Base-by-base conservation (phyloP, 345 rosid genomes). In the Pugionium cornutum region DNA sequence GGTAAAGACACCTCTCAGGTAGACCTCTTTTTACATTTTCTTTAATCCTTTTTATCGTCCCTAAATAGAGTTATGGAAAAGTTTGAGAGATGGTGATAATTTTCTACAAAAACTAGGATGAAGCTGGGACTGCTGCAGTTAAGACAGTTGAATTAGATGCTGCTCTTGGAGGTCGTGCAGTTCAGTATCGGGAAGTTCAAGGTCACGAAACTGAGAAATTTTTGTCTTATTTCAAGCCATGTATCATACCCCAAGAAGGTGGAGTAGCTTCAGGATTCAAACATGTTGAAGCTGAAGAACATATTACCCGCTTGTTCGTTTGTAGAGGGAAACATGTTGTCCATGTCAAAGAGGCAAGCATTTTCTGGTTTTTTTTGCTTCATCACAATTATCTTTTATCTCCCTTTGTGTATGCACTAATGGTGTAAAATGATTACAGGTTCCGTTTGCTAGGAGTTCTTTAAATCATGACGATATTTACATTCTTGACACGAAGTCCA, bases 1-100 rank as follows among this genome's bases (percentile, higher is more conserved):
- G 92, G 92, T 49, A 87, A 83, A 83, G 89, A 84, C 64, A 84
- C 92, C 33, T 64, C 79, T 49, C 88, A 87, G 89, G 92, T 87
- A 46, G 18, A 18, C 18, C 18, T 18, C 18, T 18, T 18, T 18
- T 18, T 18, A 18, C 18, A 18, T 18, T 18, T 18, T 18, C 18
- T 18, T n/a, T 7, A 43, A 9, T 35, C 48, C 0, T 2, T 35
- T 30, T 9, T 3, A 18, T 18, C 18, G 18, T 9, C 3, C 1
- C 49, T 5, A 31, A 3, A 32, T 8, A 28, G 37, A 51, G 36
- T 43, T 52, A 27, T 0, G 18, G 41, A 6, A 36, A 51, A 35
- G 30, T 58, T 25, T 37, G 26, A 28, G 18, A 42, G 62, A 51
- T 34, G 63, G 7, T 61, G 0, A 4, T 29, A 18, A 11, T 5